Evolutionary conservation across 176 grass and related monocot genomes (phyloP).

Genomic region (Lolium rigidum): DNA sequence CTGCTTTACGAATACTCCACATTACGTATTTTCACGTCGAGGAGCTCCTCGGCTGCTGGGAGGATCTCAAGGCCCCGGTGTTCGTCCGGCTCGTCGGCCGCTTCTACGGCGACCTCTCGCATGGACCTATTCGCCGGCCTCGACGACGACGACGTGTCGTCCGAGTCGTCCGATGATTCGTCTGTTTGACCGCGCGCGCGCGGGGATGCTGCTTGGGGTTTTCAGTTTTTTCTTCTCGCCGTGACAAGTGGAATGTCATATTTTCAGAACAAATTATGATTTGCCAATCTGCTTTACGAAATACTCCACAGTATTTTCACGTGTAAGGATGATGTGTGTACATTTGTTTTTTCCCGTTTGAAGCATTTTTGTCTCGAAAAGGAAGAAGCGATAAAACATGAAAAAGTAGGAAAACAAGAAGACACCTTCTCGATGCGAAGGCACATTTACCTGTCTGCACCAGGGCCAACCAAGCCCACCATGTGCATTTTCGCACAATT

Average conservation of each 20-base stretch:
- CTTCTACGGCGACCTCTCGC: slow-evolving; percentile 92
- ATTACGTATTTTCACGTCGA: too few species aligned
- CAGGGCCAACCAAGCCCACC: too few species aligned
- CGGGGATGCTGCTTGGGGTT: not conserved
- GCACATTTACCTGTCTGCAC: too few species aligned
- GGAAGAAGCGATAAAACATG: too few species aligned
- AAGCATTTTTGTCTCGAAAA: too few species aligned
- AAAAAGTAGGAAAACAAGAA: too few species aligned
- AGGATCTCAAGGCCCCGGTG: slow-evolving; percentile 57
- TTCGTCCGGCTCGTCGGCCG: slow-evolving; percentile 71
- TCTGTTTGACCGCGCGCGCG: not conserved
- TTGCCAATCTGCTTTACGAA: not conserved
- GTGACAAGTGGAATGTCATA: not conserved
- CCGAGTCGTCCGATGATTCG: not conserved
- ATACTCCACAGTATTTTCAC: too few species aligned
- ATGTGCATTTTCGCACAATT: too few species aligned
- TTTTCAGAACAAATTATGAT: not conserved
- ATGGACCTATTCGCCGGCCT: slow-evolving; percentile 62
- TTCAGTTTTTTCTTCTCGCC: not conserved
- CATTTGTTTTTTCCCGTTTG: not conserved
- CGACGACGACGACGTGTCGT: slow-evolving; percentile 17
- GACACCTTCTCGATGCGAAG: too few species aligned
- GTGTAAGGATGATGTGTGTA: not conserved
- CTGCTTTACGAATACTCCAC: not conserved
- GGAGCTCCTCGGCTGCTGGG: slow-evolving; percentile 80